phyloP scores from a whole-genome alignment of 768 basidiomycete species.

The Mycena capillaripes region DNA sequence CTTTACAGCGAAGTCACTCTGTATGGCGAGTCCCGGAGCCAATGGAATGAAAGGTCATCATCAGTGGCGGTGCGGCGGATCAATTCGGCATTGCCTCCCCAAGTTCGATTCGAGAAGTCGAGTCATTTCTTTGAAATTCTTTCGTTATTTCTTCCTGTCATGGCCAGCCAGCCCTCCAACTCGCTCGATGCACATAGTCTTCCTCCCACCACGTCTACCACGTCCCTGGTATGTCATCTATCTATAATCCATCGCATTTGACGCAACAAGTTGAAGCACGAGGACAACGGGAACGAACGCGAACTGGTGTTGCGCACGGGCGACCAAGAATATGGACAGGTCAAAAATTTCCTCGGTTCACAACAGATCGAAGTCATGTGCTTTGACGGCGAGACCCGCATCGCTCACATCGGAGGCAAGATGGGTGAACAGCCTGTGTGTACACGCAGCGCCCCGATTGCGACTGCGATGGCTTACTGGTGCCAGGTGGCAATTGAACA shows the following conservation, averaged over 20 bases:
- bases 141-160: not conserved
- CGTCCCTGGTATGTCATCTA: not conserved
- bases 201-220: too few species aligned
- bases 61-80: not conserved
- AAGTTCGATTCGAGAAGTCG: not conserved
- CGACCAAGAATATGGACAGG: slow-evolving; percentile 11
- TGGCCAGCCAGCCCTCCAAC: not conserved
- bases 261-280: slow-evolving; percentile 13
- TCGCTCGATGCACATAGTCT: not conserved
- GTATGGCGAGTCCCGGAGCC: too few species aligned
- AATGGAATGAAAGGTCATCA: not conserved
- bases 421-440: slow-evolving; percentile 10
- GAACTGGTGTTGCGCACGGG: slow-evolving; percentile 5
- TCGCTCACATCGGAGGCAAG: slow-evolving; percentile 15
- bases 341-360: not conserved
- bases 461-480: slow-evolving; percentile 7
- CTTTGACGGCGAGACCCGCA: slow-evolving; percentile 14
- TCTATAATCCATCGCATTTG: slow-evolving; percentile 6
- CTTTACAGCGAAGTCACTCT: too few species aligned
- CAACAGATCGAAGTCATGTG: slow-evolving; percentile 14
- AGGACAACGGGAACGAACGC: slow-evolving; percentile 9
- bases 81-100: not conserved
- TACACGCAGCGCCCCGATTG: slow-evolving; percentile 7
- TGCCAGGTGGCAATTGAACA: not conserved
- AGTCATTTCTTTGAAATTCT: not conserved